A percentile compares a stretch with the other conserved stretches of the same genome.
Conservation (phyloP, 345 rosid genomes). For the Gossypium herbaceum region DNA sequence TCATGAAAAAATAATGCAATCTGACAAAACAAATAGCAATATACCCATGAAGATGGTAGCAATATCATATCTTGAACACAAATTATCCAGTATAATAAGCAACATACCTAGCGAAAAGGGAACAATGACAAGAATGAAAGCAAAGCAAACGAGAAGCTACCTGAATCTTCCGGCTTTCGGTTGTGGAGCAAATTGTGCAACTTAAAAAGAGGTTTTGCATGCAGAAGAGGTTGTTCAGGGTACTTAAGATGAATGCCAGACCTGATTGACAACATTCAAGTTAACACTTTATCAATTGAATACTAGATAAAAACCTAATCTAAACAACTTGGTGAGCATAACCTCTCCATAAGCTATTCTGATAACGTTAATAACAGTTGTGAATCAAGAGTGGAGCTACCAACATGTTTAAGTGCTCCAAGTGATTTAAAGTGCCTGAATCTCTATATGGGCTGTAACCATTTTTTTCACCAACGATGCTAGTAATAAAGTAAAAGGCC, state of each 20-base stretch:
- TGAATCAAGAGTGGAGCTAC: constrained; percentile 31
- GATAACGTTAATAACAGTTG: background rate
- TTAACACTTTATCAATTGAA: constrained; percentile 9
- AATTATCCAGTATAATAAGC: background rate
- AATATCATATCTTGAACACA: background rate
- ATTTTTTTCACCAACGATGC: constrained; percentile 40
- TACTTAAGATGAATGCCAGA: constrained; percentile 49
- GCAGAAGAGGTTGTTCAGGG: constrained; percentile 72
- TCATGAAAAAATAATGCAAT: background rate
- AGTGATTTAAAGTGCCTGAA: constrained; percentile 38
- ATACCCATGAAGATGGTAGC: background rate
- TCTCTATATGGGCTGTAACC: constrained; percentile 43
- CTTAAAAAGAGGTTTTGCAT: constrained; percentile 59
- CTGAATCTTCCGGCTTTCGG: constrained; percentile 52
- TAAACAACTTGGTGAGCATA: constrained; percentile 1
- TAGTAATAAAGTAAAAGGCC: constrained; percentile 51
- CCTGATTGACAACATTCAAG: constrained; percentile 43
- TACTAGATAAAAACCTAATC: background rate
- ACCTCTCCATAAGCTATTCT: constrained; percentile 16
- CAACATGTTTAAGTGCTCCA: constrained; percentile 48
- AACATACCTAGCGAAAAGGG: background rate
- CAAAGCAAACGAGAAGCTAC: constrained; percentile 33
- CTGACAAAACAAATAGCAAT: background rate
- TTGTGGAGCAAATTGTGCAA: constrained; percentile 79
- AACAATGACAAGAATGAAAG: constrained; percentile 12